Percentiles rank a stretch among this genome's conserved stretches.
These are phyloP conservation scores for Oryza officinalis DNA, from an alignment of 176 grass and related monocot species.

Conservation along the genomic window DNA sequence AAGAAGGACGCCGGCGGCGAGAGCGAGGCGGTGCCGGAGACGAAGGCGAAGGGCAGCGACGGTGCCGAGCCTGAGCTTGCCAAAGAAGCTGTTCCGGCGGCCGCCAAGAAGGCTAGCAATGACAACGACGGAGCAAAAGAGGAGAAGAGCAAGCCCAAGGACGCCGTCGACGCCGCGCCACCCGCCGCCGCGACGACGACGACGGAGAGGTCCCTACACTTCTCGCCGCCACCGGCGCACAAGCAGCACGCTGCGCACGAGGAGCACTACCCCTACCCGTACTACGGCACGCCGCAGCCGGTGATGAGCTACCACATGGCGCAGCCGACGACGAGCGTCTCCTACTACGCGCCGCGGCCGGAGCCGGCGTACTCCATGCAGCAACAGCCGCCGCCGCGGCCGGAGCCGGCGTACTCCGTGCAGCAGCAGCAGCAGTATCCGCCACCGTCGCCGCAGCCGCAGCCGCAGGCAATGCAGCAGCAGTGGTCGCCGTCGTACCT, in stretches of 20 bases:
- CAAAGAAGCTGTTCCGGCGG: conserved; percentile 22
- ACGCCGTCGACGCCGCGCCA: neutral
- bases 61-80: conserved; percentile 9
- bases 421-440: conserved; percentile 17
- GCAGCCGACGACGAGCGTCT: conserved; percentile 58
- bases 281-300: conserved; percentile 46
- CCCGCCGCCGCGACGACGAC: neutral
- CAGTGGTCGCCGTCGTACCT: conserved; percentile 59
- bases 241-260: conserved; percentile 9
- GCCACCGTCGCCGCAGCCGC: conserved; percentile 1
- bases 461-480: conserved; percentile 27
- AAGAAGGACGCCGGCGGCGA: conserved; percentile 38
- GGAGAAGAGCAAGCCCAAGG: conserved; percentile 27
- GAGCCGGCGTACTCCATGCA: conserved; percentile 29
- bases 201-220: conserved; percentile 29
- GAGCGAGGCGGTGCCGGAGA: conserved; percentile 12
- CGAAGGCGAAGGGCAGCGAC: conserved; percentile 33
- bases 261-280: neutral
- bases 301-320: conserved; percentile 69
- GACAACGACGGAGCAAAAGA: conserved; percentile 28
- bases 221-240: neutral
- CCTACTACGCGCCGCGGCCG: conserved; percentile 55
- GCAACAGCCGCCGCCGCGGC: conserved; percentile 14
- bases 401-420: neutral
- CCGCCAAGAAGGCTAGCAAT: conserved; percentile 31